Percentiles rank a stretch among this genome's conserved stretches.
Evolutionary conservation across 2,329 filamentous ascomycete species (phyloP).

Genomic region (Fusarium sulawesiense): DNA sequence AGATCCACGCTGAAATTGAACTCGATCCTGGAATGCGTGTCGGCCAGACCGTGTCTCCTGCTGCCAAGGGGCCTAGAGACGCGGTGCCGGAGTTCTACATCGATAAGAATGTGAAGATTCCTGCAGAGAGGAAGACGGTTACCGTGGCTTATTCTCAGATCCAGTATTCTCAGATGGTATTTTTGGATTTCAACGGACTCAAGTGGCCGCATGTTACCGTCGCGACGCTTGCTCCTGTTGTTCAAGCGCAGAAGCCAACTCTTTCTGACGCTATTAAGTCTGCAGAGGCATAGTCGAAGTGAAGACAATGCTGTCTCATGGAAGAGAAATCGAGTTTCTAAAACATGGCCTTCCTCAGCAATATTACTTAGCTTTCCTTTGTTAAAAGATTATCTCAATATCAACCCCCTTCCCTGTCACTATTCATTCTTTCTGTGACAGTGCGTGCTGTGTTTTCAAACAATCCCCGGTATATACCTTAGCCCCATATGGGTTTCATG

Average conservation of each 20-base stretch:
- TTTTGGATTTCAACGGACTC: not conserved
- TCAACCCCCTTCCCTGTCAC: not conserved
- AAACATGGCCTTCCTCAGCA: no score
- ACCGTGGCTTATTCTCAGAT: not conserved
- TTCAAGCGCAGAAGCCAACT: not conserved
- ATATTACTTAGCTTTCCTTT: not conserved
- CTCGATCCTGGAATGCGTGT: not conserved
- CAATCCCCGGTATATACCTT: no score
- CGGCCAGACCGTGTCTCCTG: not conserved
- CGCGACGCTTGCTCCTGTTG: not conserved
- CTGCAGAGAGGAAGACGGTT: not conserved
- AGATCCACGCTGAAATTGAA: not conserved
- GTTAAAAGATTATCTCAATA: not conserved
- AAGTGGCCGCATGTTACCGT: conserved; percentile 9
- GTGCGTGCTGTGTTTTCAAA: no score
- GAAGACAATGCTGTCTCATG: fast-evolving
- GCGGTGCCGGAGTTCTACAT: not conserved
- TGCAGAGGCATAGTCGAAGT: not conserved
- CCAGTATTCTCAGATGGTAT: conserved; percentile 5
- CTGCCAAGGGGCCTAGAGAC: not conserved
- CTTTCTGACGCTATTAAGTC: not conserved
- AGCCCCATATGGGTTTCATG: no score
- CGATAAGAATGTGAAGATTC: not conserved
- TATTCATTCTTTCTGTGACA: no score
- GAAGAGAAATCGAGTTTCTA: no score